Percentiles rank a stretch among this genome's conserved stretches.
phyloP scores from a whole-genome alignment of 805 yeast species.

The Ascoidea asiatica region DNA sequence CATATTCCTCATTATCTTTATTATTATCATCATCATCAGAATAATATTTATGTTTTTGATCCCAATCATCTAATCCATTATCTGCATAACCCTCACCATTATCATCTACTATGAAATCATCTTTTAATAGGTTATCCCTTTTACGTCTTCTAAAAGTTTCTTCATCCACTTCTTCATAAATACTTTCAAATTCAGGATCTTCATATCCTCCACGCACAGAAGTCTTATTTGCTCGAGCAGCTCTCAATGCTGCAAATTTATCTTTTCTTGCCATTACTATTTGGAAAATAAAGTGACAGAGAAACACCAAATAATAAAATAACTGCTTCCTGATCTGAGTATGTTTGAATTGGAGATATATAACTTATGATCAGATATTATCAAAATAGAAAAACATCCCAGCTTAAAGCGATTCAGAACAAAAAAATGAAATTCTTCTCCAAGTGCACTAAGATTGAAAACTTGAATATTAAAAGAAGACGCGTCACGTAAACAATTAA shows the following conservation, averaged over 20 bases:
- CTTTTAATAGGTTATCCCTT: constrained; percentile 69
- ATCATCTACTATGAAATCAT: constrained; percentile 91
- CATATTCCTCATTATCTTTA: constrained; percentile 13
- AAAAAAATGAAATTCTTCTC: no score
- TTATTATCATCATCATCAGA: constrained; percentile 40
- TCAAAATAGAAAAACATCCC: no score
- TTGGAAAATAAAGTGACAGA: neutral
- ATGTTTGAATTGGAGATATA: no score
- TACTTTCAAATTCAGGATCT: constrained; percentile 36
- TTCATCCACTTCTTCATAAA: constrained; percentile 86
- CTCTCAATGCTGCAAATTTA: constrained; percentile 48
- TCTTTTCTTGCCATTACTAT: constrained; percentile 24
- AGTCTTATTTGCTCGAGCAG: constrained; percentile 48
- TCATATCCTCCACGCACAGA: constrained; percentile 29
- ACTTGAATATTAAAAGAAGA: no score
- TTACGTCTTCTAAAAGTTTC: constrained; percentile 62
- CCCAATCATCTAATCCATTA: constrained; percentile 89
- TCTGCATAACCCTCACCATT: constrained; percentile 91
- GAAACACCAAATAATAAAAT: no score
- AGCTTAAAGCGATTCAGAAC: no score
- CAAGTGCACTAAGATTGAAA: no score
- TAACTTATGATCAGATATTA: no score
- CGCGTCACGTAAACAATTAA: no score
- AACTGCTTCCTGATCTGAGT: no score
- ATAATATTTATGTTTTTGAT: constrained; percentile 36